A percentile compares a stretch with the other conserved stretches of the same genome.
Conservation (phyloP, 2,329 filamentous ascomycete genomes). For the Beauveria pseudobassiana region DNA sequence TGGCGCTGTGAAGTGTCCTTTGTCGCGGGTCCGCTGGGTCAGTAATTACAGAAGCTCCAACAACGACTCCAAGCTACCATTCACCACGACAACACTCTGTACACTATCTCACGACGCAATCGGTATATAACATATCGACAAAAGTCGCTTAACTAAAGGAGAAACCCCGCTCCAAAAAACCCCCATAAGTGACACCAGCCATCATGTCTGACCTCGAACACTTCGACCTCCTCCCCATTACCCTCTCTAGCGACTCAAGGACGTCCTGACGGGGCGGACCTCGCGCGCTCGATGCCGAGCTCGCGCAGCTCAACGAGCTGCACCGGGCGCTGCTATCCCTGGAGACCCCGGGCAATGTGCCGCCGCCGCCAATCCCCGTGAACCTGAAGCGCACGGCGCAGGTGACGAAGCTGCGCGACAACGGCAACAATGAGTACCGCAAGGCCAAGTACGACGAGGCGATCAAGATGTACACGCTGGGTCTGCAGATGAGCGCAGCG, state of each 20-base stretch:
- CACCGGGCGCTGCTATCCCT: conserved; percentile 29
- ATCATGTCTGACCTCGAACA: conserved; percentile 56
- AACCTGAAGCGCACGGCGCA: conserved; percentile 87
- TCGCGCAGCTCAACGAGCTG: conserved; percentile 29
- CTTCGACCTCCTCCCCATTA: conserved; percentile 76
- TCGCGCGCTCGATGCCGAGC: conserved; percentile 48
- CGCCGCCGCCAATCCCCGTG: conserved; percentile 80
- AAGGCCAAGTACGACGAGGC: conserved; percentile 70
- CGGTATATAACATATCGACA: neutral
- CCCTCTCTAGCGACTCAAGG: conserved; percentile 74
- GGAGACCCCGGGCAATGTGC: conserved; percentile 55
- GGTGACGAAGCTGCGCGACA: conserved; percentile 85
- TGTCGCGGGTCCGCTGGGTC: neutral
- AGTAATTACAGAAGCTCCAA: neutral
- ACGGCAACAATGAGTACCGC: conserved; percentile 75
- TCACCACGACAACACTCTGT: neutral
- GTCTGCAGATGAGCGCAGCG: conserved; percentile 77
- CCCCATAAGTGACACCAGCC: neutral
- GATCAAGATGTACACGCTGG: conserved; percentile 73
- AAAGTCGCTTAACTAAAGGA: neutral
- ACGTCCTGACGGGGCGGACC: conserved; percentile 46
- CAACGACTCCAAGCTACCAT: neutral
- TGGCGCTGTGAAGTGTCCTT: conserved; percentile 8
- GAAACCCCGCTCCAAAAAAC: neutral
- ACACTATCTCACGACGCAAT: neutral